Base-by-base conservation (phyloP, 2,329 filamentous ascomycete species). In the Orbilia quercus region DNA sequence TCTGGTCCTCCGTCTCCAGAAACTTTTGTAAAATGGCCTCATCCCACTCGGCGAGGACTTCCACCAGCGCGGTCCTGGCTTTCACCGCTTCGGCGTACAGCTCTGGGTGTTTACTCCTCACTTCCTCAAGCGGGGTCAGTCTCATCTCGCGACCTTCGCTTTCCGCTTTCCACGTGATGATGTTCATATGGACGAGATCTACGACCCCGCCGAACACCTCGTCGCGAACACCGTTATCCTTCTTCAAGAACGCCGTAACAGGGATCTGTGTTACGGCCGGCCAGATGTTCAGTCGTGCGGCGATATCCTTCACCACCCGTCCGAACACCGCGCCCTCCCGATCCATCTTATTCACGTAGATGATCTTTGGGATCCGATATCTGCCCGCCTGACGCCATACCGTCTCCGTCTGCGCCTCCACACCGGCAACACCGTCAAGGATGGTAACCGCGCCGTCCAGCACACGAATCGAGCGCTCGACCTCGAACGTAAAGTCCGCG, bases 261-360 rank as follows among this genome's bases (percentile, higher is more conserved):
- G 95, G 95, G 23, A 99, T 89, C 82, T 99, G 95, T 40, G 98
- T 86, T n/a, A 95, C 95, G 9, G 95, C 95, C 94, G 44, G 91
- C 89, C 64, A 98, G 89, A 72, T 54, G 82, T 93, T 93, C 75
- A 99, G 87, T 83, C 99, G 98, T 78, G 89, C 87, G 83, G 96
- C 97, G 84, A 99, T 98, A 83, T 97, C 93, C 47, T 98, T 94
- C 64, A 99, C 89, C 4, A 92, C 92, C 82, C 96, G 34, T 88
- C 93, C 98, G 7, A 95, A 95, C 80, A 98, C 98, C 75, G 95
- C 91, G 71, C 95, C 95, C 90, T 97, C 97, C 76, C 95, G 90
- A 80, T 99, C 95, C 95, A 99, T 99, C 86, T 99, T 99, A 84
- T 99, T 99, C 80, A 99, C 88, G 79, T 99, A 99, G 64, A 91